A percentile compares a stretch with the other conserved stretches of the same genome.
These are phyloP conservation scores for Prunus padus DNA, from an alignment of 306 rosid species.

Conservation along the genomic window DNA sequence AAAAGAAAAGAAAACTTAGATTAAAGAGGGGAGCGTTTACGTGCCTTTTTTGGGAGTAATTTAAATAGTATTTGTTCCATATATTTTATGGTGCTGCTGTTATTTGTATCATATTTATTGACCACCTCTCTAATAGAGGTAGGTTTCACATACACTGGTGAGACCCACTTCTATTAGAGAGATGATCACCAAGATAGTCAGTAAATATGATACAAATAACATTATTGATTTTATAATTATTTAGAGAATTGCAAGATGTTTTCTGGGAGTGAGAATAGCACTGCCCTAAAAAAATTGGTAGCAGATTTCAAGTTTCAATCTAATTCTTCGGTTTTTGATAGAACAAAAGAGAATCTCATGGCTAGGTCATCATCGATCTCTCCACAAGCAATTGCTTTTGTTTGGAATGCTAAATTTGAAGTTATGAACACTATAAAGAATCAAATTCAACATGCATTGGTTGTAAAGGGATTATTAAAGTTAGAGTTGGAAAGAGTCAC, in stretches of 20 bases:
- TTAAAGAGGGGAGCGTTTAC: neutral
- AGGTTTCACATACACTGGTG: too few relatives aligned
- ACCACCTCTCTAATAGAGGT: too few relatives aligned
- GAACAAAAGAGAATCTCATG: neutral
- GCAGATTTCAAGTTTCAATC: neutral
- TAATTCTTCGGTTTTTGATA: neutral
- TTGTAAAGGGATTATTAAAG: too few relatives aligned
- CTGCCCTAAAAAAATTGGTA: neutral
- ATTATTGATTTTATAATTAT: too few relatives aligned
- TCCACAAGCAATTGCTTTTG: neutral
- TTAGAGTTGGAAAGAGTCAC: too few relatives aligned
- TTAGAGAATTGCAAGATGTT: neutral
- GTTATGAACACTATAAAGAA: too few relatives aligned
- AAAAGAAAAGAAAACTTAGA: neutral
- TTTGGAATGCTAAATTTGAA: neutral
- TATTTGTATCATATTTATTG: too few relatives aligned
- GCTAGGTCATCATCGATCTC: neutral
- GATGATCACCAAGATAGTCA: too few relatives aligned
- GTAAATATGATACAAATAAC: too few relatives aligned
- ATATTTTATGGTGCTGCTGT: too few relatives aligned
- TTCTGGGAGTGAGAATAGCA: neutral
- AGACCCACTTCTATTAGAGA: fast-evolving
- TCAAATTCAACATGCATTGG: too few relatives aligned
- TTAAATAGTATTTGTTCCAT: too few relatives aligned
- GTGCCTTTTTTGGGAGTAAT: neutral